A percentile compares a stretch with the other conserved stretches of the same genome.
phyloP scores from a whole-genome alignment of 2,329 filamentous ascomycete genomes.

The Penicillium crustosum region DNA sequence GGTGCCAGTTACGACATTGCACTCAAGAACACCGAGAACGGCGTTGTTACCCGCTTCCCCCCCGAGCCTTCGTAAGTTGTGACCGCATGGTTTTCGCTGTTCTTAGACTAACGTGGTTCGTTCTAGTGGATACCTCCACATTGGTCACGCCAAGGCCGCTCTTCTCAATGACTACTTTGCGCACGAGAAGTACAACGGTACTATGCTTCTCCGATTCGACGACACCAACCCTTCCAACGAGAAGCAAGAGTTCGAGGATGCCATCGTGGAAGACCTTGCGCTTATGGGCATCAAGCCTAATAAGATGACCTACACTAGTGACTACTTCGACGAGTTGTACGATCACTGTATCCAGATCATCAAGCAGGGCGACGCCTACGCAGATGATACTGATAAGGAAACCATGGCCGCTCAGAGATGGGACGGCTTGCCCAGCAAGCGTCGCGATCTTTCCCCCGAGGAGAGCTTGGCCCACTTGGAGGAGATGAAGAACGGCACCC shows the following conservation, averaged over 20 bases:
- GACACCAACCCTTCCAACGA: conserved; percentile 98
- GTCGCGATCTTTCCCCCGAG: conserved; percentile 74
- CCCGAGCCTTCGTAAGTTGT: conserved; percentile 79
- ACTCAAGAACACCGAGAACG: conserved; percentile 78
- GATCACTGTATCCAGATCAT: conserved; percentile 82
- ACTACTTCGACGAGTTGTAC: conserved; percentile 93
- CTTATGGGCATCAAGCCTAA: conserved; percentile 92
- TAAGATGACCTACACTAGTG: conserved; percentile 82
- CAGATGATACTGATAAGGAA: conserved; percentile 89
- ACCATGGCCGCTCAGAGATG: conserved; percentile 82
- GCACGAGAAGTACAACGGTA: conserved; percentile 88
- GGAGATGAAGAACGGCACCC: conserved; percentile 85
- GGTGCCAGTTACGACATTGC: conserved; percentile 88
- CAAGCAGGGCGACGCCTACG: conserved; percentile 83
- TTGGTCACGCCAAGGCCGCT: conserved; percentile 92
- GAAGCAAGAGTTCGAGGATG: conserved; percentile 92
- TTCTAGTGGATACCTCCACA: conserved; percentile 75
- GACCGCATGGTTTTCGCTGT: background rate
- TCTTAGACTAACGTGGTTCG: background rate
- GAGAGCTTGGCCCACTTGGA: conserved; percentile 84
- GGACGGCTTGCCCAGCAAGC: conserved; percentile 77
- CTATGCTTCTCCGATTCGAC: conserved; percentile 79
- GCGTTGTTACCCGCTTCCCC: conserved; percentile 87
- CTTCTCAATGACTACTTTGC: conserved; percentile 96
- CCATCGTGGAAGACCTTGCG: conserved; percentile 86